Conservation (phyloP, 2,329 filamentous ascomycete species). For the Aspergillus nomiae region DNA sequence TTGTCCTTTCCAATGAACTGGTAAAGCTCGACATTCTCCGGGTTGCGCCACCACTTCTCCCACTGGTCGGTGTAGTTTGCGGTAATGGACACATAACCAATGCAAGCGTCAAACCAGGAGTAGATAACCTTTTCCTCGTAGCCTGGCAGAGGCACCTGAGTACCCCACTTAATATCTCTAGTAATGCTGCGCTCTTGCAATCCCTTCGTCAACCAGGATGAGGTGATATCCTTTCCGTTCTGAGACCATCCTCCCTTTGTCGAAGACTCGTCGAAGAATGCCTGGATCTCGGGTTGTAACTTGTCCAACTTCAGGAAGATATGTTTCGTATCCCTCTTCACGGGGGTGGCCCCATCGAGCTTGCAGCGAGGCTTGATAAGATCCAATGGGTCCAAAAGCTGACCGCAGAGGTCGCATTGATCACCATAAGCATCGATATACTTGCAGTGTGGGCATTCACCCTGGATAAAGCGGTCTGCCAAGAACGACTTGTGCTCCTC, state of each 20-base stretch:
- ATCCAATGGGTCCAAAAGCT: conserved; percentile 70
- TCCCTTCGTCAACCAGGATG: conserved; percentile 66
- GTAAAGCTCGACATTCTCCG: conserved; percentile 82
- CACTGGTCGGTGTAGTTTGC: conserved; percentile 84
- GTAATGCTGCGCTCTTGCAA: conserved; percentile 87
- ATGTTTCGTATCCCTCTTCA: conserved; percentile 82
- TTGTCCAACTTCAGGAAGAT: conserved; percentile 86
- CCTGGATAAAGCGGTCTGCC: conserved; percentile 70
- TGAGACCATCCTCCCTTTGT: conserved; percentile 62
- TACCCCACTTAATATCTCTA: conserved; percentile 89
- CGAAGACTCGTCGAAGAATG: conserved; percentile 75
- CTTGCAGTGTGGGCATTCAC: conserved; percentile 52
- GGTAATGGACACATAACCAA: conserved; percentile 94
- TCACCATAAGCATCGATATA: conserved; percentile 72
- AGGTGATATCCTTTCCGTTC: conserved; percentile 48
- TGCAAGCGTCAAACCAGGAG: conserved; percentile 90
- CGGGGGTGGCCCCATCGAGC: conserved; percentile 79
- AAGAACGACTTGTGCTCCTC: conserved; percentile 66
- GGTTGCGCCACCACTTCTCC: conserved; percentile 94
- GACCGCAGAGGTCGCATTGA: conserved; percentile 75
- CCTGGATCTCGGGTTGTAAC: conserved; percentile 73
- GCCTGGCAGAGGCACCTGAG: conserved; percentile 59
- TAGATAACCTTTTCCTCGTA: conserved; percentile 84
- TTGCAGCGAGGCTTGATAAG: conserved; percentile 89
- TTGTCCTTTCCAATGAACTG: conserved; percentile 97